Evolutionary conservation across 192 early-diverging fungal genomes (phyloP).

Genomic region (Lobosporangium transversale): DNA sequence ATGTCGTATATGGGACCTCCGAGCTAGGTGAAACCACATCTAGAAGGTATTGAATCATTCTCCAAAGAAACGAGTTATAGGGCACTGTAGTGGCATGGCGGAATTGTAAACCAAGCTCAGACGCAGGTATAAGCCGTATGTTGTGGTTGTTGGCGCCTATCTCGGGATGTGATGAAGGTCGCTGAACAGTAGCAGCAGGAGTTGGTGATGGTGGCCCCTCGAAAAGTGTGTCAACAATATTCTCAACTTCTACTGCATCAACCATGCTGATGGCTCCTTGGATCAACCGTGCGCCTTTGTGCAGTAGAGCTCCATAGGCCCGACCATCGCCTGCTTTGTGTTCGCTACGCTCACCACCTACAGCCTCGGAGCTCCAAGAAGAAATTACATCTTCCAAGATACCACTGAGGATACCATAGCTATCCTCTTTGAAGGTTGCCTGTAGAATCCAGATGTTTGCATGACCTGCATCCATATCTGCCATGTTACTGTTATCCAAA

Average conservation of each 20-base stretch:
- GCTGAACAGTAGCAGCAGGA: background rate
- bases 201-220: constrained; percentile 9
- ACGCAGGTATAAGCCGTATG: constrained; percentile 43
- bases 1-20: constrained; percentile 54
- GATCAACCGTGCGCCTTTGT: constrained; percentile 31
- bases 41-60: constrained; percentile 56
- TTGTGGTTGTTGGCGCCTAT: background rate
- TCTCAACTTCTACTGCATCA: constrained; percentile 59
- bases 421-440: constrained; percentile 54
- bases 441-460: constrained; percentile 58
- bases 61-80: constrained; percentile 65
- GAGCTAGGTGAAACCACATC: constrained; percentile 56
- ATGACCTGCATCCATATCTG: constrained; percentile 63
- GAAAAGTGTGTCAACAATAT: constrained; percentile 55
- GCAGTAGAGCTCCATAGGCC: constrained; percentile 18
- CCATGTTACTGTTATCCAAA: constrained; percentile 47
- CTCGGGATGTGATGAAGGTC: no score
- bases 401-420: constrained; percentile 54
- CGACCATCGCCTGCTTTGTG: constrained; percentile 16
- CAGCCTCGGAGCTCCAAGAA: constrained; percentile 60
- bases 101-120: constrained; percentile 55
- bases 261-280: constrained; percentile 47
- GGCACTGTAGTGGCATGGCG: constrained; percentile 56
- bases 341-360: constrained; percentile 28
- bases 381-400: constrained; percentile 56